A percentile compares a stretch with the other conserved stretches of the same genome.
Evolutionary conservation across 1,284 basidiomycete species (phyloP).

Genomic region (Ganoderma leucocontextum): DNA sequence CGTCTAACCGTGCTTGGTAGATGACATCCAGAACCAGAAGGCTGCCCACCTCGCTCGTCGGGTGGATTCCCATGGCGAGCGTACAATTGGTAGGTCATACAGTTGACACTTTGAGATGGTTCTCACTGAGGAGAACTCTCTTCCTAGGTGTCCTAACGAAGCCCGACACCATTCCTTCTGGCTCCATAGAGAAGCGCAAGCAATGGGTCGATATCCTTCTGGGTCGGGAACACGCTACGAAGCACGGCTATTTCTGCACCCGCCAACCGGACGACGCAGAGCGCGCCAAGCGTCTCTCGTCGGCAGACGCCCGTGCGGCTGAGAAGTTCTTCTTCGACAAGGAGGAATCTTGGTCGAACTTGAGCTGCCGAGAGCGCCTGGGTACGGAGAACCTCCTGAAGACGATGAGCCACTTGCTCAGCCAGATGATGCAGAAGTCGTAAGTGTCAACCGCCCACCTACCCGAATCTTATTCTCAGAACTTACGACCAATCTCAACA

Average conservation of each 20-base stretch:
- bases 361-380: constrained; percentile 4
- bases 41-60: constrained; percentile 59
- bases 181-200: constrained; percentile 13
- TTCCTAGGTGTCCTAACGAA: constrained; percentile 68
- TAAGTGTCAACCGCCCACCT: neutral
- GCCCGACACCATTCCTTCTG: constrained; percentile 59
- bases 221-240: constrained; percentile 50
- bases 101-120: neutral
- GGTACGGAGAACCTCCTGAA: constrained; percentile 63
- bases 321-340: constrained; percentile 49
- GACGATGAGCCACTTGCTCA: constrained; percentile 60
- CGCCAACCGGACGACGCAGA: constrained; percentile 68
- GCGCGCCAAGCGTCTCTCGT: constrained; percentile 48
- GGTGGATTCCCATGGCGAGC: constrained; percentile 57
- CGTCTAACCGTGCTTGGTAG: constrained; percentile 42
- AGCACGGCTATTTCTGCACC: constrained; percentile 71
- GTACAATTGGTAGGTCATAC: constrained; percentile 63
- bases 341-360: constrained; percentile 31
- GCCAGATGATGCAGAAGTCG: constrained; percentile 34
- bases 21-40: constrained; percentile 70
- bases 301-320: constrained; percentile 46
- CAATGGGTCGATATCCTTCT: constrained; percentile 62
- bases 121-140: constrained; percentile 21
- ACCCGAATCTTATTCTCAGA: neutral
- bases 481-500: neutral